Evolutionary conservation across 306 rosid species (phyloP).

Genomic region (Pueraria montana): DNA sequence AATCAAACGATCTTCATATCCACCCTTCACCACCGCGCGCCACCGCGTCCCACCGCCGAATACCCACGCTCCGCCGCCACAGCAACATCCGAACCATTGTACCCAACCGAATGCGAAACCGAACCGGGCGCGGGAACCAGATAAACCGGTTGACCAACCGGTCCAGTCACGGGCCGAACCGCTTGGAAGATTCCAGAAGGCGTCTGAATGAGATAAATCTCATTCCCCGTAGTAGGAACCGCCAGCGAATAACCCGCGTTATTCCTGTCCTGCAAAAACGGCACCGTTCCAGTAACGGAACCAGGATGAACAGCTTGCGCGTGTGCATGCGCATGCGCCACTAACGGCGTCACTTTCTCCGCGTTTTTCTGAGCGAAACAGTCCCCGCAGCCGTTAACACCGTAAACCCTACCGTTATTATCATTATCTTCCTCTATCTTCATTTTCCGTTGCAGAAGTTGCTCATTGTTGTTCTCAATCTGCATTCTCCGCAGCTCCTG

Average conservation of each 20-base stretch:
- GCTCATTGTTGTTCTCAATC: conserved; percentile 58
- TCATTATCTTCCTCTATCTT: conserved; percentile 54
- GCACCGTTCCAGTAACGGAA: background rate
- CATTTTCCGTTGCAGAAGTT: conserved; percentile 54
- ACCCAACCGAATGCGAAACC: conserved; percentile 9
- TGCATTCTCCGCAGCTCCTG: conserved; percentile 66
- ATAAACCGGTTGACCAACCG: conserved; percentile 59
- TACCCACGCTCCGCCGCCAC: conserved; percentile 57
- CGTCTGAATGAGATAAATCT: conserved; percentile 72
- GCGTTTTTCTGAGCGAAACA: conserved; percentile 56
- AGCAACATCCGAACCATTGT: conserved; percentile 47
- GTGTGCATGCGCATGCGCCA: conserved; percentile 36
- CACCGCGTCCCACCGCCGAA: conserved; percentile 55
- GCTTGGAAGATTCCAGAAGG: conserved; percentile 74
- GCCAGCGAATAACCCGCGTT: conserved; percentile 53
- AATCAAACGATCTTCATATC: background rate
- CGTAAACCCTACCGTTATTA: conserved; percentile 53
- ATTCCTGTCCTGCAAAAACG: conserved; percentile 64
- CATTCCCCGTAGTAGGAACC: conserved; percentile 46
- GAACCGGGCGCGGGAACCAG: conserved; percentile 42
- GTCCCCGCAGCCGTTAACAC: conserved; percentile 45
- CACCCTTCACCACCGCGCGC: conserved; percentile 45
- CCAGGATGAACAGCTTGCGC: conserved; percentile 44
- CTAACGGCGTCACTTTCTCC: conserved; percentile 55
- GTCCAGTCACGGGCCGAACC: conserved; percentile 61